A percentile compares a stretch with the other conserved stretches of the same genome.
Evolutionary conservation across 2,329 filamentous ascomycete genomes (phyloP).

Genomic region (Scleromitrula shiraiana): DNA sequence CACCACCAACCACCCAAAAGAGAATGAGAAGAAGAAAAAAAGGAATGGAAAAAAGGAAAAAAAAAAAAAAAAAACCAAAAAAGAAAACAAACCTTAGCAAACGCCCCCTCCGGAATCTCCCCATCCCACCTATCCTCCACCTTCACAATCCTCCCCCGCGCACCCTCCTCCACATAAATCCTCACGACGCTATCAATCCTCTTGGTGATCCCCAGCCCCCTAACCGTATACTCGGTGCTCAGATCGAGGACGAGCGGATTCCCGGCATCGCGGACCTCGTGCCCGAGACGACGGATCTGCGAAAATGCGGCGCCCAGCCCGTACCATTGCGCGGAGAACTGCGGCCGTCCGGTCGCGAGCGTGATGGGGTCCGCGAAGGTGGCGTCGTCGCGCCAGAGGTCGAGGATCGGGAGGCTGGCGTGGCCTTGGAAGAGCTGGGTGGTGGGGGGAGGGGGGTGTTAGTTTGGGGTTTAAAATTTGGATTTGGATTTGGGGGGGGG

Average conservation of each 20-base stretch:
- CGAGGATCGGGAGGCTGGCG: conserved; percentile 49
- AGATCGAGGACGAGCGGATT: conserved; percentile 54
- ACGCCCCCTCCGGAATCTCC: conserved; percentile 40
- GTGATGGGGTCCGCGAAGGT: conserved; percentile 53
- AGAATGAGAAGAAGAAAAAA: no score
- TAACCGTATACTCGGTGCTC: conserved; percentile 44
- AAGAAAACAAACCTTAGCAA: conserved; percentile 42
- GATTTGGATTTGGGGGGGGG: not conserved
- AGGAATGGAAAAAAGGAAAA: not conserved
- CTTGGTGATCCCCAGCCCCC: conserved; percentile 44
- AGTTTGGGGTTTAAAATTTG: no score
- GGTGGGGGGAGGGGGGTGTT: not conserved
- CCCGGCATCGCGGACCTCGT: conserved; percentile 44
- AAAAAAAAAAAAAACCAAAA: conserved; percentile 27
- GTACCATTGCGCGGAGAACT: conserved; percentile 45
- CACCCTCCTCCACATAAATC: conserved; percentile 36
- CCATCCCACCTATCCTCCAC: conserved; percentile 50
- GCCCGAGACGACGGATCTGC: conserved; percentile 46
- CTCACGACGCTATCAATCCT: conserved; percentile 40
- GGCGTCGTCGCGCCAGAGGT: conserved; percentile 50
- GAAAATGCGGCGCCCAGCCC: conserved; percentile 50
- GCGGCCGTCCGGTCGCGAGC: conserved; percentile 45
- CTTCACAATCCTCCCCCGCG: conserved; percentile 37
- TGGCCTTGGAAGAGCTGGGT: conserved; percentile 49
- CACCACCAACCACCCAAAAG: no score